phyloP scores from a whole-genome alignment of 306 rosid species.

The Casuarina equisetifolia region DNA sequence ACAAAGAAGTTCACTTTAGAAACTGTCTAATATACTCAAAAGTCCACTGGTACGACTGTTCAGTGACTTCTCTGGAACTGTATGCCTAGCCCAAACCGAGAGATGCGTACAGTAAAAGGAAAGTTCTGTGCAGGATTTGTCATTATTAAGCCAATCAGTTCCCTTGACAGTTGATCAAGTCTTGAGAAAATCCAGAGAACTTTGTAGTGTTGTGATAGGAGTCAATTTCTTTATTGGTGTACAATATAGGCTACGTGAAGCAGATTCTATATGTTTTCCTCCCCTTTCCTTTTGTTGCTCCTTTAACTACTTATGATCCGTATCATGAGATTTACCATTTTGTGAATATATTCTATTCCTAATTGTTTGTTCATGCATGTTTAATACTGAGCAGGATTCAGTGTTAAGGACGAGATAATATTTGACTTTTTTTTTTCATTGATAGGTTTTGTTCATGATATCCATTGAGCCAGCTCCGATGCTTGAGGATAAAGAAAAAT shows the following conservation, averaged over 20 bases:
- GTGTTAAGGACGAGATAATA: conserved; percentile 18
- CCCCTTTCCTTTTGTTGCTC: background rate
- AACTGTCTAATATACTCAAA: background rate
- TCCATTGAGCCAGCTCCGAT: conserved; percentile 98
- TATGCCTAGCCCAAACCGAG: background rate
- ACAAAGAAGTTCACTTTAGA: background rate
- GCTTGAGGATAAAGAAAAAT: conserved; percentile 99
- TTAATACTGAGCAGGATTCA: background rate
- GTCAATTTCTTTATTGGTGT: background rate
- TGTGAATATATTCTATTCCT: background rate
- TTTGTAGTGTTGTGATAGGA: background rate
- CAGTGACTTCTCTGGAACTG: background rate
- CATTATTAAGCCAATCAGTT: too few species aligned
- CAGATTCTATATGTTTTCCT: background rate
- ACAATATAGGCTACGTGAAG: background rate
- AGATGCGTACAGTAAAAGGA: too few species aligned
- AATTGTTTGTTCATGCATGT: background rate
- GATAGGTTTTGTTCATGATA: conserved; percentile 96
- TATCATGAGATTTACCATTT: background rate
- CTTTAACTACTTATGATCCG: background rate
- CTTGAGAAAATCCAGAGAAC: too few species aligned
- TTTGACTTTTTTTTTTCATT: conserved; percentile 25
- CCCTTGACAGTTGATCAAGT: too few species aligned
- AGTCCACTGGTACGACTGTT: background rate
- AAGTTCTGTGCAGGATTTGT: background rate